Evolutionary conservation across 2,329 filamentous ascomycete species (phyloP).

Genomic region (Didymella pomorum): DNA sequence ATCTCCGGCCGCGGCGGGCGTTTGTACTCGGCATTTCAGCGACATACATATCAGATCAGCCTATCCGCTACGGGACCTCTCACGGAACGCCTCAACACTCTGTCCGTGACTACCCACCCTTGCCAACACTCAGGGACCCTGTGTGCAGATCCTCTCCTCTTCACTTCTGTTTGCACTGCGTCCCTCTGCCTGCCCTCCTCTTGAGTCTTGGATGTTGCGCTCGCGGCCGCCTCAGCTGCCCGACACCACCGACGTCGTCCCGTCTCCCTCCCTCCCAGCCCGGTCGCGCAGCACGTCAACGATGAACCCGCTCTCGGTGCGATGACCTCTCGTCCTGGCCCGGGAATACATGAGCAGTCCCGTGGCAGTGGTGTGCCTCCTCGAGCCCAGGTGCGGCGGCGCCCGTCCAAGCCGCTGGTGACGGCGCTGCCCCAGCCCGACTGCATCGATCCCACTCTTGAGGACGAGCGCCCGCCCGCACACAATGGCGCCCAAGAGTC

Average conservation of each 20-base stretch:
- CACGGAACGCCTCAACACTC: conserved; percentile 19
- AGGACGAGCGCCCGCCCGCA: conserved; percentile 40
- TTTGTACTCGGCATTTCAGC: conserved; percentile 12
- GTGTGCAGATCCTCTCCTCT: conserved; percentile 13
- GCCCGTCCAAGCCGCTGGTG: conserved; percentile 39
- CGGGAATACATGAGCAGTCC: conserved; percentile 51
- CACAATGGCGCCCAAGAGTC: conserved; percentile 34
- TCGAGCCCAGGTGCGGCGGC: conserved; percentile 39
- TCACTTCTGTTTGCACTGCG: conserved; percentile 5
- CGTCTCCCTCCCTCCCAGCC: conserved; percentile 27
- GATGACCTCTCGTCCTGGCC: conserved; percentile 55
- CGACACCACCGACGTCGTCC: conserved; percentile 21
- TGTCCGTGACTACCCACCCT: conserved; percentile 17
- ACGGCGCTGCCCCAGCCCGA: conserved; percentile 40
- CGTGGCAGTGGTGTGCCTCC: conserved; percentile 44
- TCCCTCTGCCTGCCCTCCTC: background rate
- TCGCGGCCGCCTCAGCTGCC: conserved; percentile 17
- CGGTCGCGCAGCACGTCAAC: conserved; percentile 43
- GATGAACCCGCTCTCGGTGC: conserved; percentile 52
- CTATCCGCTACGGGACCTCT: conserved; percentile 2
- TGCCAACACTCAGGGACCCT: conserved; percentile 7
- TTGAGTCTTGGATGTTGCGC: conserved; percentile 3
- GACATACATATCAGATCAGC: conserved; percentile 6
- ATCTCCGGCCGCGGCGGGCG: conserved; percentile 7
- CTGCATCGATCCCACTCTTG: conserved; percentile 46